Conservation (phyloP, 441 rosid genomes). For the Adansonia grandidieri region DNA sequence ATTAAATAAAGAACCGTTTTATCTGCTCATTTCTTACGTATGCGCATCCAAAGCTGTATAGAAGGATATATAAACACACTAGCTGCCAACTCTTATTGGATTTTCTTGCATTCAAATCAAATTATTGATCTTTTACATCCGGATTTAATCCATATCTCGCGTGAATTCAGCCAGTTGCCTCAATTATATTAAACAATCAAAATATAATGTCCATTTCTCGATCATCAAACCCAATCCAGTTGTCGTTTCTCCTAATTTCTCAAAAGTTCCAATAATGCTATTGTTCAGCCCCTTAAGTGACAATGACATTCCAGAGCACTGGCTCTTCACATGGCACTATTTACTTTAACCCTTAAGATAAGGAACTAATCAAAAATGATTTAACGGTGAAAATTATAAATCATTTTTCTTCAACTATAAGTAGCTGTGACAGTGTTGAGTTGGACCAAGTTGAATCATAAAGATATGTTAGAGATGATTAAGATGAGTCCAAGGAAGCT, state of each 20-base stretch:
- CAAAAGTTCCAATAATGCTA: neutral
- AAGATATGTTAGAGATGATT: neutral
- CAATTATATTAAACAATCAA: neutral
- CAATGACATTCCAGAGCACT: constrained; percentile 16
- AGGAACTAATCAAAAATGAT: neutral
- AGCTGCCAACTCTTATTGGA: constrained; percentile 25
- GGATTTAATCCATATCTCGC: neutral
- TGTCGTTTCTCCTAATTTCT: constrained; percentile 26
- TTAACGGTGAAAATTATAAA: neutral
- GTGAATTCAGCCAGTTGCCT: neutral
- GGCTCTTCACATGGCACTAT: constrained; percentile 1
- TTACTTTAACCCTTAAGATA: neutral
- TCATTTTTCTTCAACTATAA: constrained; percentile 23
- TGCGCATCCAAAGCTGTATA: neutral
- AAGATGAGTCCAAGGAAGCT: constrained; percentile 9
- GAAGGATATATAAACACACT: neutral
- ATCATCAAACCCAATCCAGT: constrained; percentile 26
- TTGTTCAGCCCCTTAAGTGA: neutral
- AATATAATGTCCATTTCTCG: neutral
- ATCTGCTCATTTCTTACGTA: neutral
- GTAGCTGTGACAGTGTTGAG: constrained; percentile 5
- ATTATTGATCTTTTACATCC: neutral
- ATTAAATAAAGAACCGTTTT: neutral
- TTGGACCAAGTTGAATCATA: neutral
- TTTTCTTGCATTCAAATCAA: constrained; percentile 23